These are phyloP conservation scores for Venturia aucupariae DNA, from an alignment of 2,329 filamentous ascomycete species.

Conservation along the genomic window DNA sequence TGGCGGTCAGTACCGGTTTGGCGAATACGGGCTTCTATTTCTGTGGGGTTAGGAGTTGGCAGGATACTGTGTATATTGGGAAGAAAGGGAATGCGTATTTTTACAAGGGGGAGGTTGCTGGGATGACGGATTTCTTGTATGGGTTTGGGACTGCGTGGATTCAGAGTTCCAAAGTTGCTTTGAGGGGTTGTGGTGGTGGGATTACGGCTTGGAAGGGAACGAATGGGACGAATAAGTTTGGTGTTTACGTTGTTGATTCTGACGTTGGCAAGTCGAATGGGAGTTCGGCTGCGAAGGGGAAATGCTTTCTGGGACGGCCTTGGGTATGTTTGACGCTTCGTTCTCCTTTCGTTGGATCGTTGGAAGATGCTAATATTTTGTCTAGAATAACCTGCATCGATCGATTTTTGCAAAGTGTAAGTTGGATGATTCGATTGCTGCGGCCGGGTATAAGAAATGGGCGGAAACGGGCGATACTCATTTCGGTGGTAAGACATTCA, in stretches of 20 bases:
- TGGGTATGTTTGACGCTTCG: slow-evolving; percentile 29
- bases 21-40: slow-evolving; percentile 61
- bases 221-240: slow-evolving; percentile 62
- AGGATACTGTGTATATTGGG: slow-evolving; percentile 59
- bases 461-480: slow-evolving; percentile 29
- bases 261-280: slow-evolving; percentile 38
- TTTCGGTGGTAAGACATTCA: slow-evolving; percentile 39
- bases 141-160: slow-evolving; percentile 59
- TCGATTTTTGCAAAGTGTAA: slow-evolving; percentile 48
- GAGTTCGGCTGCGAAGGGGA: slow-evolving; percentile 40
- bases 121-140: slow-evolving; percentile 60
- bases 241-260: slow-evolving; percentile 53
- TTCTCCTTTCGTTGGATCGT: neutral
- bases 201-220: slow-evolving; percentile 60
- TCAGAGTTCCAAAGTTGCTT: slow-evolving; percentile 42
- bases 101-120: slow-evolving; percentile 50
- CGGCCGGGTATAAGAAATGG: slow-evolving; percentile 50
- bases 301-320: slow-evolving; percentile 52
- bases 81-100: slow-evolving; percentile 60
- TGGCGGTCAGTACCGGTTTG: slow-evolving; percentile 51
- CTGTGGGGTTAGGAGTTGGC: slow-evolving; percentile 57
- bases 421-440: slow-evolving; percentile 45
- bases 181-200: slow-evolving; percentile 55
- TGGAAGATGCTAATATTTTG: neutral
- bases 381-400: slow-evolving; percentile 44